These are phyloP conservation scores for Fraxinus excelsior DNA, from an alignment of 257 asterid species.

Conservation along the genomic window DNA sequence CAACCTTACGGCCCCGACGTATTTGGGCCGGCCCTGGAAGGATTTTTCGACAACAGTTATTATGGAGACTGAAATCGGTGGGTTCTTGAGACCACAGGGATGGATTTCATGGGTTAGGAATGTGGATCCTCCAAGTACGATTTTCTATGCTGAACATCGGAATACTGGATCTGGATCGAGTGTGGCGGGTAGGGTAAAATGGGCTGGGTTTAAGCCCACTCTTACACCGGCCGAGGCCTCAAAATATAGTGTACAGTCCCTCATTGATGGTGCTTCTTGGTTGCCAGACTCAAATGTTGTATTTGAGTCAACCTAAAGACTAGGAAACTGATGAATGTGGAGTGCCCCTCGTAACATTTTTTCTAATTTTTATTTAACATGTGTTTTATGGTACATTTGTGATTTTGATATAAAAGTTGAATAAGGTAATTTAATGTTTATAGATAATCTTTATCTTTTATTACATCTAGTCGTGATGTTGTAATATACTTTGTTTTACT, in stretches of 20 bases:
- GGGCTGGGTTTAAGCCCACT: constrained; percentile 59
- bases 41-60: constrained; percentile 55
- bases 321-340: not conserved
- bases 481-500: no score
- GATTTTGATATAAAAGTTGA: not conserved
- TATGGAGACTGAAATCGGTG: constrained; percentile 50
- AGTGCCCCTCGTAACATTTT: not conserved
- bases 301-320: constrained; percentile 39
- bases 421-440: not conserved
- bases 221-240: constrained; percentile 43
- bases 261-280: constrained; percentile 62
- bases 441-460: no score
- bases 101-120: constrained; percentile 60
- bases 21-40: constrained; percentile 80
- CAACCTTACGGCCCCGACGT: constrained; percentile 37
- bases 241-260: constrained; percentile 44
- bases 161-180: constrained; percentile 65
- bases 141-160: constrained; percentile 62
- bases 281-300: constrained; percentile 39
- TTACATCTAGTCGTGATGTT: no score
- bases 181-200: constrained; percentile 44
- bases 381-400: not conserved
- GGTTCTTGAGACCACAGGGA: constrained; percentile 53
- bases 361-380: not conserved
- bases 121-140: constrained; percentile 49